phyloP scores from a whole-genome alignment of 768 basidiomycete species.

The Mycena albidolilacea region DNA sequence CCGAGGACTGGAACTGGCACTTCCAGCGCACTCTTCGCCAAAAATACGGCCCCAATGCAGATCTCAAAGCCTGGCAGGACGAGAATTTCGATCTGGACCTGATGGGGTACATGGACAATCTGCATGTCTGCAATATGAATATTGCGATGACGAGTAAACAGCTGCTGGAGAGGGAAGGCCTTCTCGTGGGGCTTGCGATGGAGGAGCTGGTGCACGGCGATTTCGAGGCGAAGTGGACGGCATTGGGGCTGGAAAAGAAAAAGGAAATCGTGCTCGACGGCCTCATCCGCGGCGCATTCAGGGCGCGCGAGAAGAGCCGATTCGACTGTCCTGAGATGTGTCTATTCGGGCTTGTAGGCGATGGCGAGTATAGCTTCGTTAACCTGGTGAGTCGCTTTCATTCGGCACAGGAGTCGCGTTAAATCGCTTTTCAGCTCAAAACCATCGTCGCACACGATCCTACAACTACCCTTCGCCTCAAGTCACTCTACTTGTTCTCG shows the following conservation, averaged over 20 bases:
- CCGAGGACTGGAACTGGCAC: conserved; percentile 22
- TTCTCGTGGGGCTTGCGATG: conserved; percentile 11
- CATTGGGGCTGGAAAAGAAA: conserved; percentile 2
- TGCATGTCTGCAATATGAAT: not conserved
- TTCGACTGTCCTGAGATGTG: conserved; percentile 28
- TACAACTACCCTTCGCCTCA: conserved; percentile 9
- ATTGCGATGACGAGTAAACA: conserved; percentile 8
- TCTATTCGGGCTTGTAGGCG: conserved; percentile 3
- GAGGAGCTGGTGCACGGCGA: not conserved
- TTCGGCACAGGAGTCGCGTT: too few species aligned
- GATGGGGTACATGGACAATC: not conserved
- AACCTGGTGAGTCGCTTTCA: conserved; percentile 9
- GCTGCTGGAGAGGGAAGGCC: not conserved
- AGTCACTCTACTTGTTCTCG: conserved; percentile 6
- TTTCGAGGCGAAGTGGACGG: conserved; percentile 20
- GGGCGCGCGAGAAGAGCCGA: conserved; percentile 22
- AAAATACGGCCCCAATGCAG: conserved; percentile 26
- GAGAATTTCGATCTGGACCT: conserved; percentile 13
- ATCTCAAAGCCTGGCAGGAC: conserved; percentile 1
- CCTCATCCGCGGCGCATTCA: conserved; percentile 11
- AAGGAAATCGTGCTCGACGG: conserved; percentile 6
- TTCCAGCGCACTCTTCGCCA: not conserved
- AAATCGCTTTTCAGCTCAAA: conserved; percentile 4
- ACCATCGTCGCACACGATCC: conserved; percentile 29
- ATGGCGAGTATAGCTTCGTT: conserved; percentile 14